Conservation (phyloP, 495 filamentous ascomycete genomes). For the Penicillium arizonense region DNA sequence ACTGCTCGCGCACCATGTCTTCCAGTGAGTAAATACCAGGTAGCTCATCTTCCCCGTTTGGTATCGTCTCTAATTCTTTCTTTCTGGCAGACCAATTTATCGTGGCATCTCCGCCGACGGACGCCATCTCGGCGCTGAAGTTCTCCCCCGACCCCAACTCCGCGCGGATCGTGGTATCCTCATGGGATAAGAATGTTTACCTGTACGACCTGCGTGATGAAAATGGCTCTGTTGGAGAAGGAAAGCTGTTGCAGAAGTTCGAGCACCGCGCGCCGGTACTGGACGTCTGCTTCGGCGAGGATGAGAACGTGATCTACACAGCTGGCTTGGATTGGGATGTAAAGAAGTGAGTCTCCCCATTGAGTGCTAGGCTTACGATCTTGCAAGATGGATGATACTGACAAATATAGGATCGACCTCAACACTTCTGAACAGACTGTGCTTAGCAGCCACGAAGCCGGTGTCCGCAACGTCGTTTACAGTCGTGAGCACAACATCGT, state of each 20-base stretch:
- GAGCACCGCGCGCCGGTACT: slow-evolving; percentile 84
- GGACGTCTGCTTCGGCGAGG: slow-evolving; percentile 84
- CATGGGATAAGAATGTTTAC: slow-evolving; percentile 92
- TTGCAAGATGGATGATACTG: neutral
- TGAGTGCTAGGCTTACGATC: neutral
- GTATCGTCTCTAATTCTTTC: slow-evolving; percentile 9
- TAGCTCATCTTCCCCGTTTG: neutral
- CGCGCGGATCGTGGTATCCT: slow-evolving; percentile 78
- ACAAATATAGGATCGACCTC: slow-evolving; percentile 63
- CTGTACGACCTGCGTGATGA: slow-evolving; percentile 76
- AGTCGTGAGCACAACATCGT: slow-evolving; percentile 71
- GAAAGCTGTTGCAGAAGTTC: slow-evolving; percentile 65
- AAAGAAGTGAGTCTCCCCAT: slow-evolving; percentile 52
- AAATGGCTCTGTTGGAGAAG: slow-evolving; percentile 53
- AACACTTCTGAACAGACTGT: slow-evolving; percentile 67
- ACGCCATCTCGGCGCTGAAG: slow-evolving; percentile 81
- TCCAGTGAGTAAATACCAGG: slow-evolving; percentile 29
- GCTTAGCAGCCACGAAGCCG: slow-evolving; percentile 72
- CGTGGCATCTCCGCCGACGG: slow-evolving; percentile 66
- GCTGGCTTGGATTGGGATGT: slow-evolving; percentile 86
- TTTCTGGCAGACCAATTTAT: slow-evolving; percentile 41
- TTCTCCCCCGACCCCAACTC: slow-evolving; percentile 71
- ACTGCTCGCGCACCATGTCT: slow-evolving; percentile 28
- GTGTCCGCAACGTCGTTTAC: slow-evolving; percentile 82
- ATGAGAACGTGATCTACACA: slow-evolving; percentile 77